Conservation (phyloP, 441 rosid genomes). For the Arabidopsis lyrata region DNA sequence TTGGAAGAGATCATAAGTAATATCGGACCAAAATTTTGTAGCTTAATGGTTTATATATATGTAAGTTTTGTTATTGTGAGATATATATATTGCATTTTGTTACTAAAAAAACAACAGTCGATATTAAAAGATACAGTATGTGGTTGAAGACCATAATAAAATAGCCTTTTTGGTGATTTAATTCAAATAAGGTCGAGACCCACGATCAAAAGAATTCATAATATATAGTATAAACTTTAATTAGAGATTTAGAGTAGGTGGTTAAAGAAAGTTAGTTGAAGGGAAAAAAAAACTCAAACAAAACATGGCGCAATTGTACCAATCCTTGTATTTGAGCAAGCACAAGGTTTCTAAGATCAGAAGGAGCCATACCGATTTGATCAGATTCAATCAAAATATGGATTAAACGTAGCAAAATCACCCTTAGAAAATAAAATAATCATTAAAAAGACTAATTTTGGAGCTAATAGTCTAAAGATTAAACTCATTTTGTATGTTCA, state of each 20-base stretch:
- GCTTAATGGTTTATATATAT: too few species aligned
- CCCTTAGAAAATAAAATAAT: too few species aligned
- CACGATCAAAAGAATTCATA: slow-evolving; percentile 17
- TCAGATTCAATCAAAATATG: neutral
- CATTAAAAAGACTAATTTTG: neutral
- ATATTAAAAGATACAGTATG: too few species aligned
- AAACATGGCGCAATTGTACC: neutral
- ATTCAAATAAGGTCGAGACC: neutral
- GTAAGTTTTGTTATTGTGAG: too few species aligned
- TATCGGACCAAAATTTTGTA: too few species aligned
- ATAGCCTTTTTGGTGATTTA: slow-evolving; percentile 3
- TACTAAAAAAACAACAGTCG: too few species aligned
- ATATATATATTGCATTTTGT: too few species aligned
- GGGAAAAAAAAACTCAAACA: neutral
- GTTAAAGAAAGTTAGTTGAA: slow-evolving; percentile 35
- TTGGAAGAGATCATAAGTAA: slow-evolving; percentile 7
- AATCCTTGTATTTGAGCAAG: slow-evolving; percentile 18
- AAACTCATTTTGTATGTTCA: slow-evolving; percentile 4
- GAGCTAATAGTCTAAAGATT: neutral
- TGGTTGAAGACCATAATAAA: neutral
- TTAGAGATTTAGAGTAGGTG: slow-evolving; percentile 13
- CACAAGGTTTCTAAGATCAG: slow-evolving; percentile 2
- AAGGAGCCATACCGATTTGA: neutral
- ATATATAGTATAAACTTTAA: neutral
- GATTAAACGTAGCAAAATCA: neutral